A percentile compares a stretch with the other conserved stretches of the same genome.
Evolutionary conservation across 805 yeast genomes (phyloP).

Genomic region (Yamadazyma kitorensis): DNA sequence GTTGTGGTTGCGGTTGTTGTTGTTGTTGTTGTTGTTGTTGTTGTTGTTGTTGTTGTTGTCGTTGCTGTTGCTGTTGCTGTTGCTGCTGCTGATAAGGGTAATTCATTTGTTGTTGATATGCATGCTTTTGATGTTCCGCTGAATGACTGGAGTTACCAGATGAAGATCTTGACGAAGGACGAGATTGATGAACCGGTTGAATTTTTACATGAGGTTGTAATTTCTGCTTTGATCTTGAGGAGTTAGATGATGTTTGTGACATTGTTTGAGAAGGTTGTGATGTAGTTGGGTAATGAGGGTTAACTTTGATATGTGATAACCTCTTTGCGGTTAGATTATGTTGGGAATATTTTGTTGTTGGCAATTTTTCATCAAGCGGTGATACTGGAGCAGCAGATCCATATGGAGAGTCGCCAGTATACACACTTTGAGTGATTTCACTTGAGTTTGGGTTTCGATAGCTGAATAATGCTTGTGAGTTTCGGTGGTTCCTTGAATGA

Average conservation of each 20-base stretch:
- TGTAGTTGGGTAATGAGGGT: not conserved
- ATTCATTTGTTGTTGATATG: not conserved
- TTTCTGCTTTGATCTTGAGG: slow-evolving; percentile 4
- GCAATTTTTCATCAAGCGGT: slow-evolving; percentile 13
- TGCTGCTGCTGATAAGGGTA: slow-evolving; percentile 1
- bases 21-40: slow-evolving; percentile 5
- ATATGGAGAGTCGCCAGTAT: slow-evolving; percentile 12
- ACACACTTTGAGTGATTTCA: slow-evolving; percentile 9
- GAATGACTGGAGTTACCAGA: slow-evolving; percentile 8
- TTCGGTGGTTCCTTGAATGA: slow-evolving; percentile 10
- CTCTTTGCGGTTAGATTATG: slow-evolving; percentile 16
- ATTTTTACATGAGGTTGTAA: slow-evolving; percentile 6
- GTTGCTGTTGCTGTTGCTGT: too few species aligned
- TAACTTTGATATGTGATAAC: slow-evolving; percentile 13
- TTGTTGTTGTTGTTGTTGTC: slow-evolving; percentile 4
- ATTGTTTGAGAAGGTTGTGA: slow-evolving; percentile 1
- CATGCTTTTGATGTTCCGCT: not conserved
- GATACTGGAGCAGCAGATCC: slow-evolving; percentile 12
- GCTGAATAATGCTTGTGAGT: slow-evolving; percentile 34
- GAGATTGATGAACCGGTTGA: slow-evolving; percentile 1
- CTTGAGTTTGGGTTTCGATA: slow-evolving; percentile 22
- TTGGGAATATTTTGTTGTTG: slow-evolving; percentile 14
- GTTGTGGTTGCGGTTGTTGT: slow-evolving; percentile 2
- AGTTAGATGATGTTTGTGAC: slow-evolving; percentile 3
- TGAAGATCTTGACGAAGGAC: slow-evolving; percentile 12